Conservation (phyloP, 2,329 filamentous ascomycete genomes). For the Penicillium sp. region DNA sequence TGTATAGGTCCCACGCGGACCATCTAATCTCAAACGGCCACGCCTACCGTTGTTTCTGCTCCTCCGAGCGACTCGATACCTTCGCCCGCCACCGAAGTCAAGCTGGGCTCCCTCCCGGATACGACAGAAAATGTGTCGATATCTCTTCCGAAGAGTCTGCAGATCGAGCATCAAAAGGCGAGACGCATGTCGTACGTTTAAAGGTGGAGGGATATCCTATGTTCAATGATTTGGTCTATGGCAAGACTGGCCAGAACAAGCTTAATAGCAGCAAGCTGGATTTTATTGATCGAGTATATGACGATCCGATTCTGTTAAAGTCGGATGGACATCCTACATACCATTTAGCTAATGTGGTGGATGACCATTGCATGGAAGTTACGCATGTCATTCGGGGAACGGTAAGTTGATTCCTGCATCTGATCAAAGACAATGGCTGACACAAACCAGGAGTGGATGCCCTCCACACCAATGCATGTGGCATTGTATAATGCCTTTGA, state of each 20-base stretch:
- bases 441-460: conserved; percentile 75
- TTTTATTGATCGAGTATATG: conserved; percentile 54
- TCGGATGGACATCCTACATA: conserved; percentile 92
- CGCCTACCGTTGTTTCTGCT: conserved; percentile 94
- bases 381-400: conserved; percentile 91
- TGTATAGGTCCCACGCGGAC: conserved; percentile 70
- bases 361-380: conserved; percentile 92
- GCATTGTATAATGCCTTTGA: conserved; percentile 73
- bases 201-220: conserved; percentile 62
- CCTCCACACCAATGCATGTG: conserved; percentile 79
- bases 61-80: conserved; percentile 64
- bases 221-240: conserved; percentile 79
- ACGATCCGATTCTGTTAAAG: conserved; percentile 89
- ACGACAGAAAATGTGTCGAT: conserved; percentile 70
- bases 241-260: conserved; percentile 54
- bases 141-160: conserved; percentile 67
- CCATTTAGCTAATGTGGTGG: conserved; percentile 94
- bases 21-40: conserved; percentile 66
- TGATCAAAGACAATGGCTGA: conserved; percentile 6
- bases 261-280: conserved; percentile 47
- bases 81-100: conserved; percentile 63
- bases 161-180: conserved; percentile 64
- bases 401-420: conserved; percentile 45
- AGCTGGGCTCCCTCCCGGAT: conserved; percentile 58
- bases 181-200: conserved; percentile 75